phyloP scores from a whole-genome alignment of 2,329 filamentous ascomycete species.

The Nothophoma quercina region DNA sequence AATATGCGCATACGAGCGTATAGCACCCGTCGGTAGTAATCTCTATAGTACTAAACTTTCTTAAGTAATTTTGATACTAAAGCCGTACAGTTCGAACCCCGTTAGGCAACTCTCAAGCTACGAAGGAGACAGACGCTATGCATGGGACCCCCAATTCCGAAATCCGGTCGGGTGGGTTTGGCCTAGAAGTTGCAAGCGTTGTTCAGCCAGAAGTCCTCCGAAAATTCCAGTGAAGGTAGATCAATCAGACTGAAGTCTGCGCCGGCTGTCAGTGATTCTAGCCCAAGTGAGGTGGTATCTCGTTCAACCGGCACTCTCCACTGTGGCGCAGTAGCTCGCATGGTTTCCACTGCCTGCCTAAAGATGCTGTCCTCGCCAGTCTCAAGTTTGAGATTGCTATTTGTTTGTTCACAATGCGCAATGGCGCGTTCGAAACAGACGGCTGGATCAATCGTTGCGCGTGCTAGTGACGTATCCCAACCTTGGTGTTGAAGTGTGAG shows the following conservation, averaged over 20 bases:
- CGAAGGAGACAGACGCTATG: not conserved
- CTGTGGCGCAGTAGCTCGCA: constrained; percentile 20
- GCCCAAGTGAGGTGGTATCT: not conserved
- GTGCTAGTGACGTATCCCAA: constrained; percentile 24
- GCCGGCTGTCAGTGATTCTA: constrained; percentile 2
- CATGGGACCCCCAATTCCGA: not conserved
- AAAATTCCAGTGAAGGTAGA: constrained; percentile 21
- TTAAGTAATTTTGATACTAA: too few species aligned
- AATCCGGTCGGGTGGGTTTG: not conserved
- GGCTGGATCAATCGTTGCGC: constrained; percentile 17
- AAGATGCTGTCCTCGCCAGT: constrained; percentile 28
- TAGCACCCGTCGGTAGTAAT: too few species aligned
- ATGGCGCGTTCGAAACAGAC: constrained; percentile 20
- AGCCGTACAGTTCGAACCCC: not conserved
- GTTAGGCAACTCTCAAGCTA: not conserved
- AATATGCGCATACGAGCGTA: too few species aligned
- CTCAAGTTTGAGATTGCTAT: constrained; percentile 16
- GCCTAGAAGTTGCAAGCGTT: constrained; percentile 15
- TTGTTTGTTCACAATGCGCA: constrained; percentile 12
- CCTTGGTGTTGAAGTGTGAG: constrained; percentile 20
- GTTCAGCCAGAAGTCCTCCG: constrained; percentile 28
- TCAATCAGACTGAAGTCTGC: constrained; percentile 6
- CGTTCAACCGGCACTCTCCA: constrained; percentile 14
- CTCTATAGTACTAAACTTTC: too few species aligned
- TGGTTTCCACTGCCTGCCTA: constrained; percentile 18